phyloP scores from a whole-genome alignment of 2,329 filamentous ascomycete genomes.

The Penicillium sp. region DNA sequence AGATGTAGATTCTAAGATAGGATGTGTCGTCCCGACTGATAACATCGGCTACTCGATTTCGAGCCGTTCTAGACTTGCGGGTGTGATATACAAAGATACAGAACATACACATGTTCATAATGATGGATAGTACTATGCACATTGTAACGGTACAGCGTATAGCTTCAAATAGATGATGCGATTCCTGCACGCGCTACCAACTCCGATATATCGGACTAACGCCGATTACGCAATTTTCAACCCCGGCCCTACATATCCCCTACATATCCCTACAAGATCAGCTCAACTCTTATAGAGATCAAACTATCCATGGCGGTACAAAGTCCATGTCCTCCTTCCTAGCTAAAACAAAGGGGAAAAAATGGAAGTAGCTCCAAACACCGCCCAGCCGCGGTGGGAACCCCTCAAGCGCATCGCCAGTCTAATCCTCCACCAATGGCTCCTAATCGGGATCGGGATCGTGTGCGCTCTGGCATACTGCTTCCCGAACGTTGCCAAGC shows the following conservation, averaged over 20 bases:
- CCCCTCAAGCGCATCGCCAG: conserved; percentile 15
- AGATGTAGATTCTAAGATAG: too few relatives aligned
- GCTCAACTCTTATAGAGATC: neutral
- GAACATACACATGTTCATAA: neutral
- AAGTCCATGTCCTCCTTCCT: neutral
- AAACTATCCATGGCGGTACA: neutral
- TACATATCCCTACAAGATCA: neutral
- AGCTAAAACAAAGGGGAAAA: neutral
- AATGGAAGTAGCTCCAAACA: neutral
- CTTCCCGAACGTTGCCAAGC: conserved; percentile 45
- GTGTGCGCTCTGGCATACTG: conserved; percentile 47
- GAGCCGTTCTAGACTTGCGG: neutral
- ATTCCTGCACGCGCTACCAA: conserved; percentile 6
- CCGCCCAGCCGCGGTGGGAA: conserved; percentile 1
- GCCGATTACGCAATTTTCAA: conserved; percentile 13
- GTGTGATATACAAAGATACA: neutral
- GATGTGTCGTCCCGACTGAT: neutral
- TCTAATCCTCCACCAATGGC: conserved; percentile 51
- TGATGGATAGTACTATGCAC: neutral
- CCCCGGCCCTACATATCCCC: neutral
- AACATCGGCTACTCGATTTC: conserved; percentile 15
- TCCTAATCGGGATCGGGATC: conserved; percentile 53
- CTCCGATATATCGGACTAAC: conserved; percentile 13
- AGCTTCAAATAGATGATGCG: neutral
- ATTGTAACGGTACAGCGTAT: neutral